Evolutionary conservation across 2,329 filamentous ascomycete species (phyloP).

Genomic region (Ceratocystis cubensis): DNA sequence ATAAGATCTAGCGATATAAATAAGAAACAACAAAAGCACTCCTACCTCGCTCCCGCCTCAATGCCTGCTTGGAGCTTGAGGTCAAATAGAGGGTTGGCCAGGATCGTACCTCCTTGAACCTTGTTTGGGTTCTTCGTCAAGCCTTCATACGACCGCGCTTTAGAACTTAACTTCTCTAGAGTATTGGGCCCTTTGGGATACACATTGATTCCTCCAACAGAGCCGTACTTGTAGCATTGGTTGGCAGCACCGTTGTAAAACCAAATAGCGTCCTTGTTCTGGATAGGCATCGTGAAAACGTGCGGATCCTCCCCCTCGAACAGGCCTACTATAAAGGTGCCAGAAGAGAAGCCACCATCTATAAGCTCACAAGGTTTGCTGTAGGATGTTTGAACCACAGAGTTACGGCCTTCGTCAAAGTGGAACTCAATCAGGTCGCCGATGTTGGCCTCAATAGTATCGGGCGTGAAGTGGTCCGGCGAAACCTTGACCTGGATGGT

Average conservation of each 20-base stretch:
- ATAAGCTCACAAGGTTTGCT: conserved; percentile 34
- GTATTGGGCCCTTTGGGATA: too few relatives aligned
- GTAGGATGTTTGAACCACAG: conserved; percentile 35
- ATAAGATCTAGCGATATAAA: too few relatives aligned
- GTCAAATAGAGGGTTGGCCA: too few relatives aligned
- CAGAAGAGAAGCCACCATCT: conserved; percentile 20
- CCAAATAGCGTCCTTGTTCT: conserved; percentile 45
- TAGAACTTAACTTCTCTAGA: too few relatives aligned
- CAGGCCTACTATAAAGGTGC: not conserved
- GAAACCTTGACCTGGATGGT: not conserved
- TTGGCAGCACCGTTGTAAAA: conserved; percentile 44
- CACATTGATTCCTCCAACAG: conserved; percentile 38
- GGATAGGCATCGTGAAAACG: not conserved
- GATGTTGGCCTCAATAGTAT: conserved; percentile 30
- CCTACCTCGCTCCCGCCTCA: too few relatives aligned
- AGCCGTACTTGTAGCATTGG: conserved; percentile 32
- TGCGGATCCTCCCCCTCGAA: not conserved
- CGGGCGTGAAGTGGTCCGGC: not conserved
- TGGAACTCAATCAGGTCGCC: conserved; percentile 44
- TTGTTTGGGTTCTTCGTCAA: too few relatives aligned
- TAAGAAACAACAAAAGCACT: too few relatives aligned
- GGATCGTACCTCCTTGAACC: too few relatives aligned
- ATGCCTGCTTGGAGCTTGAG: too few relatives aligned
- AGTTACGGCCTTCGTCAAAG: conserved; percentile 41
- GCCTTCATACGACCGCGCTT: too few relatives aligned